Conservation (phyloP, 2,329 filamentous ascomycete genomes). For the Trichoderma oligosporum region DNA sequence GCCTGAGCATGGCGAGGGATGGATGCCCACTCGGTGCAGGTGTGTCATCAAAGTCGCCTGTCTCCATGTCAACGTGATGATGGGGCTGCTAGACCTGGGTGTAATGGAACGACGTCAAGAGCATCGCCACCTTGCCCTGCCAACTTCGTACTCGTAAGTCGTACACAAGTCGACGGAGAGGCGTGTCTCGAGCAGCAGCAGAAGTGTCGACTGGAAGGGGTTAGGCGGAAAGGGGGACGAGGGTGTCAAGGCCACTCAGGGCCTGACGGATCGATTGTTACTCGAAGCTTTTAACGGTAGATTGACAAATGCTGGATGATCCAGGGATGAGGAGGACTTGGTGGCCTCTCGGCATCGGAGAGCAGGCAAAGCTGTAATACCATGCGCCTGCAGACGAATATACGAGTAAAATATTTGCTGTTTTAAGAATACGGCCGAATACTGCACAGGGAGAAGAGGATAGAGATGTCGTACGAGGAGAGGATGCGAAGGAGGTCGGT, state of each 20-base stretch:
- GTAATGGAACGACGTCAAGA: conserved; percentile 26
- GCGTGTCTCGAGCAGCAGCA: conserved; percentile 7
- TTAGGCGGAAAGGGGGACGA: neutral
- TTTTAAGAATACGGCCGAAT: neutral
- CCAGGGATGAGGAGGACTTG: neutral
- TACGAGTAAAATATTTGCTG: neutral
- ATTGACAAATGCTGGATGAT: neutral
- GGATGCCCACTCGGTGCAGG: conserved; percentile 32
- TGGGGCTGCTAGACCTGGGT: conserved; percentile 23
- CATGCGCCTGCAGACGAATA: neutral
- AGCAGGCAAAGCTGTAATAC: conserved; percentile 1
- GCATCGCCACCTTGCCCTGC: conserved; percentile 21
- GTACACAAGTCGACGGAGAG: neutral
- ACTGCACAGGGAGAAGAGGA: neutral
- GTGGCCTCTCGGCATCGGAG: conserved; percentile 2
- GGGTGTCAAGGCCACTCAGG: neutral
- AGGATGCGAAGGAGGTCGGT: neutral
- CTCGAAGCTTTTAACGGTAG: neutral
- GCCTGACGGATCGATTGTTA: neutral
- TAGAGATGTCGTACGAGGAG: conserved; percentile 3
- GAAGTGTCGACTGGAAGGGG: neutral
- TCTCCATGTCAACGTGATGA: conserved; percentile 22
- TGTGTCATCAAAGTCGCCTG: conserved; percentile 33
- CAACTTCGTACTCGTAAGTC: neutral
- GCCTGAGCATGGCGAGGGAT: conserved; percentile 26